phyloP scores from a whole-genome alignment of 257 asterid species.

The Petunia secreta region DNA sequence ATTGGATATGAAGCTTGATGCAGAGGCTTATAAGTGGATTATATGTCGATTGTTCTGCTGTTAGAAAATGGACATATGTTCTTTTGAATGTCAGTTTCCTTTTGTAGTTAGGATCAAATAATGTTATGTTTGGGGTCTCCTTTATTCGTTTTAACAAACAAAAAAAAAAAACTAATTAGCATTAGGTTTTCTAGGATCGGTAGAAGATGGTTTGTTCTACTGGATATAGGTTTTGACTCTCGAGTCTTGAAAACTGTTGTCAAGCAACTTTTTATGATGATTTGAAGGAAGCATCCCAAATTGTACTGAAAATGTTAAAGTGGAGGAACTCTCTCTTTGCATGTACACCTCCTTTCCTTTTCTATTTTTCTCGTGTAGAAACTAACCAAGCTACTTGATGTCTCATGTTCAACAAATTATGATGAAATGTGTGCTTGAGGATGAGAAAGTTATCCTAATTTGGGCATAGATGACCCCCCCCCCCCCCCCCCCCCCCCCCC shows the following conservation, averaged over 20 bases:
- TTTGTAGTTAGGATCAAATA: neutral
- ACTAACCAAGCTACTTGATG: neutral
- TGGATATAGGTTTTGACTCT: neutral
- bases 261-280: neutral
- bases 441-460: constrained; percentile 4
- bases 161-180: neutral
- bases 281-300: neutral
- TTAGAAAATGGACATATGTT: neutral
- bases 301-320: neutral
- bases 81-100: constrained; percentile 3
- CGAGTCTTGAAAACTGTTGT: neutral
- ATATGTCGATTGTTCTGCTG: neutral
- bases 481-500: no score
- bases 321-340: constrained; percentile 14
- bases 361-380: neutral
- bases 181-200: neutral
- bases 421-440: constrained; percentile 11
- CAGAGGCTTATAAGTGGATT: neutral
- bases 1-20: neutral
- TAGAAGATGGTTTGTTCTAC: neutral
- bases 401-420: neutral
- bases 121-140: neutral
- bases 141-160: neutral
- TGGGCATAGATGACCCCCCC: neutral
- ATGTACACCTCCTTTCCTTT: neutral